Evolutionary conservation across 2,329 filamentous ascomycete species (phyloP).

Genomic region (Diplodia corticola): DNA sequence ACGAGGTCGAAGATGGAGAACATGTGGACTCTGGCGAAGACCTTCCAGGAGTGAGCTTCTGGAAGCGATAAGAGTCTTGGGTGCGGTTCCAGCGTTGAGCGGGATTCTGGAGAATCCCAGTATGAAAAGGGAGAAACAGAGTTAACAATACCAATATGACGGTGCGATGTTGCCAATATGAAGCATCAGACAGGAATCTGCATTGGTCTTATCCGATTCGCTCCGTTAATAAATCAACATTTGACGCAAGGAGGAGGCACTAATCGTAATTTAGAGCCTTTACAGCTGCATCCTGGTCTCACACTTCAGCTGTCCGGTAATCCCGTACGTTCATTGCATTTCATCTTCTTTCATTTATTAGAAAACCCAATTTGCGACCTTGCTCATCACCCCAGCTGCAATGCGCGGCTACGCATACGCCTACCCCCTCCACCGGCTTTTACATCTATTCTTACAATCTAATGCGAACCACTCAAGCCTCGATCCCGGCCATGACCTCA

Average conservation of each 20-base stretch:
- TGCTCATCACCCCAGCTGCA: neutral
- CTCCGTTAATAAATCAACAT: neutral
- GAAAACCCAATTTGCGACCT: neutral
- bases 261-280: too few species aligned
- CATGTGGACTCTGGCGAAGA: conserved; percentile 91
- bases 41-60: conserved; percentile 21
- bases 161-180: neutral
- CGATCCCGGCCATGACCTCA: conserved; percentile 39
- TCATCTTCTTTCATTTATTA: neutral
- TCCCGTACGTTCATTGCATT: too few species aligned
- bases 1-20: conserved; percentile 86
- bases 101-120: neutral
- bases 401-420: neutral
- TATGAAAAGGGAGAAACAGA: neutral
- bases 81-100: neutral
- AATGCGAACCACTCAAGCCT: neutral
- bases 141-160: neutral
- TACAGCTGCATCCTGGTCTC: too few species aligned
- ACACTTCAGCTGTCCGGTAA: too few species aligned
- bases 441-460: neutral
- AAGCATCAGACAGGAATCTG: neutral
- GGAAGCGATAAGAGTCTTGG: neutral
- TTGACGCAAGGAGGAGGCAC: too few species aligned
- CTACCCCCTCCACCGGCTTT: neutral
- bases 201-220: neutral